Percentiles rank a stretch among this genome's conserved stretches.
Conservation (phyloP, 2,329 filamentous ascomycete genomes). For the Truncatella angustata region DNA sequence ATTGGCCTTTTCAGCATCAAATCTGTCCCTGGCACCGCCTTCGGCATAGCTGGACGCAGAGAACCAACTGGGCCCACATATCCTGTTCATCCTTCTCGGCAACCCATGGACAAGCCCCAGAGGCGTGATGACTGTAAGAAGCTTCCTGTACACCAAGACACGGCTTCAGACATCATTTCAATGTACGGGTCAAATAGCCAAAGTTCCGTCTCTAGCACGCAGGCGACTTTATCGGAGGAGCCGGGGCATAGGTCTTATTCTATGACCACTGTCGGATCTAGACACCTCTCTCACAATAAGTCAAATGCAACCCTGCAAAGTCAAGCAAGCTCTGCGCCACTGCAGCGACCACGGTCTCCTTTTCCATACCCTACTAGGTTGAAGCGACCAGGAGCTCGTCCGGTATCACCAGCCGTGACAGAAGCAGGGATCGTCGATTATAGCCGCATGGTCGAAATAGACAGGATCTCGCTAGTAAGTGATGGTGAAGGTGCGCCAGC, state of each 20-base stretch:
- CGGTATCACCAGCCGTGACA: constrained; percentile 48
- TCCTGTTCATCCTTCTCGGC: constrained; percentile 24
- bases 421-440: constrained; percentile 48
- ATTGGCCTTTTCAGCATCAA: constrained; percentile 60
- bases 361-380: constrained; percentile 58
- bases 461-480: constrained; percentile 45
- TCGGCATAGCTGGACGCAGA: constrained; percentile 22
- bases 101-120: constrained; percentile 27
- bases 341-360: constrained; percentile 56
- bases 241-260: constrained; percentile 50
- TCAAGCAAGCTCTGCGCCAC: constrained; percentile 37
- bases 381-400: constrained; percentile 50
- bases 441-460: constrained; percentile 48
- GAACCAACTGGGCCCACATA: constrained; percentile 25
- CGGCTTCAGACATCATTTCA: constrained; percentile 54
- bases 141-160: constrained; percentile 50
- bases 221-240: constrained; percentile 42
- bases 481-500: background rate
- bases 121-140: constrained; percentile 39
- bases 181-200: constrained; percentile 53
- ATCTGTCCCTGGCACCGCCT: constrained; percentile 29
- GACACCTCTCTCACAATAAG: constrained; percentile 43
- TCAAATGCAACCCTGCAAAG: constrained; percentile 49
- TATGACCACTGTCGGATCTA: constrained; percentile 50
- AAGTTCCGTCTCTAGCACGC: constrained; percentile 40